These are phyloP conservation scores for Diaporthe sp. DNA, from an alignment of 2,329 filamentous ascomycete genomes.

Conservation along the genomic window DNA sequence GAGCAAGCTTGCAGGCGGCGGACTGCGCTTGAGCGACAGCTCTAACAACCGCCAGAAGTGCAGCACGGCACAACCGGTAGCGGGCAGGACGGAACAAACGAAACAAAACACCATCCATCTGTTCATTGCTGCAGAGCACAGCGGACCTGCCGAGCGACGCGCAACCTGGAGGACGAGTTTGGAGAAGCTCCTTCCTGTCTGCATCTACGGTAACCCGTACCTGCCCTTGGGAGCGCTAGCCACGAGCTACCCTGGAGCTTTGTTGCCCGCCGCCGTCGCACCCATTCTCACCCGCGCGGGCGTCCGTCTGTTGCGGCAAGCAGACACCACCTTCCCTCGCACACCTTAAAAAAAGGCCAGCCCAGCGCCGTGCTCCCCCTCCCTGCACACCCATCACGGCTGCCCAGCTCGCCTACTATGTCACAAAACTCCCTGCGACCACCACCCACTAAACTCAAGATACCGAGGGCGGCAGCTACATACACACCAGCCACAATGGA, in stretches of 20 bases:
- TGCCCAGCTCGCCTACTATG: slow-evolving; percentile 37
- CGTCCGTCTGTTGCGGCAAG: neutral
- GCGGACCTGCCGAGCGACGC: neutral
- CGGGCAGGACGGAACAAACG: neutral
- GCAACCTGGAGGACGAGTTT: slow-evolving; percentile 1
- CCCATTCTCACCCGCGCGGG: slow-evolving; percentile 14
- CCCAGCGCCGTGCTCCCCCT: slow-evolving; percentile 27
- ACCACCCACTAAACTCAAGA: slow-evolving; percentile 69
- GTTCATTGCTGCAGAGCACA: slow-evolving; percentile 5
- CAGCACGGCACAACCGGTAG: neutral
- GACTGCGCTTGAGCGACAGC: neutral
- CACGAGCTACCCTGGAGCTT: slow-evolving; percentile 31
- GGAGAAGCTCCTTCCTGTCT: slow-evolving; percentile 9
- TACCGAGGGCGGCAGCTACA: slow-evolving; percentile 69
- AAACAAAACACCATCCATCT: slow-evolving; percentile 6
- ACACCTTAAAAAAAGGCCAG: slow-evolving; percentile 29
- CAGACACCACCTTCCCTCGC: slow-evolving; percentile 2
- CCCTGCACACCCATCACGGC: slow-evolving; percentile 31
- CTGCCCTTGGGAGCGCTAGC: slow-evolving; percentile 20
- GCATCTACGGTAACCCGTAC: neutral
- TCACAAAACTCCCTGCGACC: slow-evolving; percentile 40
- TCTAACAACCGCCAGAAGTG: neutral
- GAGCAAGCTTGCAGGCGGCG: slow-evolving; percentile 6
- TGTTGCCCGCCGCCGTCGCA: slow-evolving; percentile 22
- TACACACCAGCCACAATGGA: slow-evolving; percentile 73